Percentiles rank a stretch among this genome's conserved stretches.
phyloP scores from a whole-genome alignment of 768 basidiomycete genomes.

The Phallus indusiatus region DNA sequence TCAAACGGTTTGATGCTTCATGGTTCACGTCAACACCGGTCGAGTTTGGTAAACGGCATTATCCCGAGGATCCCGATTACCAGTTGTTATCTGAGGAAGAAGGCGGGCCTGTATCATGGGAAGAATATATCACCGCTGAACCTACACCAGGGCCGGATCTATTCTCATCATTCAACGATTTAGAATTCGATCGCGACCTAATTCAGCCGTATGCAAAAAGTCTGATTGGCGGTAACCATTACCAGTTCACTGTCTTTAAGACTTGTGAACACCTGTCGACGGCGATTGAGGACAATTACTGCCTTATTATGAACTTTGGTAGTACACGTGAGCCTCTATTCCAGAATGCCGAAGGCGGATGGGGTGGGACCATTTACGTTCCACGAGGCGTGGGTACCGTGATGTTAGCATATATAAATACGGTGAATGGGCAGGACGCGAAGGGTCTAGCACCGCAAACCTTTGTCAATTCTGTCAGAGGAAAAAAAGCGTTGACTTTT shows the following conservation, averaged over 20 bases:
- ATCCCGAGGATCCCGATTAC: not conserved
- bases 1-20: slow-evolving; percentile 4
- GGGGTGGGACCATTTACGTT: not conserved
- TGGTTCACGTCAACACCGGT: not conserved
- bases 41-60: slow-evolving; percentile 6
- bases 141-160: not conserved
- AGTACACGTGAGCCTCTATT: too few relatives aligned
- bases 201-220: not conserved
- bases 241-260: not conserved
- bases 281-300: not conserved
- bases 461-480: not conserved
- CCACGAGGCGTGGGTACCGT: not conserved
- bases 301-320: too few relatives aligned
- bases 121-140: not conserved
- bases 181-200: not conserved
- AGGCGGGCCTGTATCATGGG: not conserved
- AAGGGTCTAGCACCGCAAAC: not conserved
- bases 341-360: too few relatives aligned
- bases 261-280: not conserved
- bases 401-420: not conserved
- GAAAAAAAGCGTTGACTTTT: not conserved
- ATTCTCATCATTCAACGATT: not conserved
- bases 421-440: not conserved
- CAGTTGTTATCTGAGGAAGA: not conserved
- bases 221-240: not conserved